Base-by-base conservation (phyloP, 306 rosid genomes). In the Macrotyloma uniflorum region DNA sequence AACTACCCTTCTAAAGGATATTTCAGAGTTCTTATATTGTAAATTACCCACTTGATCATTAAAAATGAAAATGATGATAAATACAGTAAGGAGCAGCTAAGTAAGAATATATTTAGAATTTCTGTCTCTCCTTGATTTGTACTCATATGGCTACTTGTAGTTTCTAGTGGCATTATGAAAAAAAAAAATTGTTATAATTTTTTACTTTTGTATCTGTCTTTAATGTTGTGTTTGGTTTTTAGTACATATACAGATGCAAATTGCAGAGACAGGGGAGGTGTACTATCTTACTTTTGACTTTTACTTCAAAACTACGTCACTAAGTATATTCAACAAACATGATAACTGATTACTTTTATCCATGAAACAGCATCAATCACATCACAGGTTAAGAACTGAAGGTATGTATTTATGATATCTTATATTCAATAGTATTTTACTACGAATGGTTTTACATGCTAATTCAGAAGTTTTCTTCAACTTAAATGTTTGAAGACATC, bases 401-500 rank as follows among this genome's bases (percentile, higher is more conserved):
- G 12, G 76, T 33, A 32, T 33, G 62, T 33, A 19, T 33, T 72
- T 20, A 13, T 19, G 19, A 6, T 19, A 6, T 71, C 14, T 3
- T 50, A 51, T 33, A 13, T 70, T 70, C 76, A 70, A 33, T 2
- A 18, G 14, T 33, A 47, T 70, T 70, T 36, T 19, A 19, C 4
- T 33, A 3, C 1, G 15, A 51, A 50, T 18, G 6, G 20, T 57
- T 36, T 7, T n/a, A 13, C 78, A 23, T 40, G 66, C n/a, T 53
- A 18, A 53, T 72, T 6, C 7, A 32, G 35, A 53, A 35, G 10
- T 57, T 57, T 68, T 24, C 40, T 73, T 22, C 19, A 15, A 72
- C 55, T 40, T 55, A 15, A 18, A 73, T 55, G 50, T 50, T 30
- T 51, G 33, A 33, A 71, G 64, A 33, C 47, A 70, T 71, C 35